These are phyloP conservation scores for Solioccasus polychromus DNA, from an alignment of 768 basidiomycete species.

Conservation along the genomic window DNA sequence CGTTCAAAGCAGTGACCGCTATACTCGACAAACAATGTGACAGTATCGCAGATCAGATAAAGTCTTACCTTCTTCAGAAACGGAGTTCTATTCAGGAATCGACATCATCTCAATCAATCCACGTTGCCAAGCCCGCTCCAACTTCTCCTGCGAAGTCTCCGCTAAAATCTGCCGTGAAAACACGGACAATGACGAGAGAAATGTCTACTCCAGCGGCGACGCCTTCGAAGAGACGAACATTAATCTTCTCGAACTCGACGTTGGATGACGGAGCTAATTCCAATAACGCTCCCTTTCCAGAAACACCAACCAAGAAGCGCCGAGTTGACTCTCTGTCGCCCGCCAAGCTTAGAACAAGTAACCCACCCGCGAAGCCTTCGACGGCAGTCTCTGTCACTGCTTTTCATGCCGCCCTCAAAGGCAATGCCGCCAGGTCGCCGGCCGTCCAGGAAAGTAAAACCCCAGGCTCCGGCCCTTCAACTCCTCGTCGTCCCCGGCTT, in stretches of 20 bases:
- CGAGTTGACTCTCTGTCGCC: constrained; percentile 25
- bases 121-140: neutral
- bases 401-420: constrained; percentile 19
- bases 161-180: constrained; percentile 17
- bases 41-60: constrained; percentile 23
- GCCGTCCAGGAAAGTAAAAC: neutral
- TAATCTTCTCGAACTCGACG: constrained; percentile 13
- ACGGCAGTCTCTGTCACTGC: constrained; percentile 4
- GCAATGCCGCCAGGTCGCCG: constrained; percentile 5
- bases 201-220: constrained; percentile 3
- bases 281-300: constrained; percentile 33
- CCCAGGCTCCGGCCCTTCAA: constrained; percentile 20
- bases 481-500: constrained; percentile 19
- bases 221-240: constrained; percentile 33
- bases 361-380: constrained; percentile 9
- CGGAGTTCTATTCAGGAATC: neutral
- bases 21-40: constrained; percentile 27
- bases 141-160: constrained; percentile 20
- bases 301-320: constrained; percentile 43
- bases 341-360: constrained; percentile 11
- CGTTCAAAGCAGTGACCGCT: constrained; percentile 19
- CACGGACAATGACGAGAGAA: constrained; percentile 1
- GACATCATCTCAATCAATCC: neutral
- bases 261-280: constrained; percentile 18
- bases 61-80: constrained; percentile 5